These are phyloP conservation scores for Candida easanensis DNA, from an alignment of 805 yeast species.

Conservation along the genomic window DNA sequence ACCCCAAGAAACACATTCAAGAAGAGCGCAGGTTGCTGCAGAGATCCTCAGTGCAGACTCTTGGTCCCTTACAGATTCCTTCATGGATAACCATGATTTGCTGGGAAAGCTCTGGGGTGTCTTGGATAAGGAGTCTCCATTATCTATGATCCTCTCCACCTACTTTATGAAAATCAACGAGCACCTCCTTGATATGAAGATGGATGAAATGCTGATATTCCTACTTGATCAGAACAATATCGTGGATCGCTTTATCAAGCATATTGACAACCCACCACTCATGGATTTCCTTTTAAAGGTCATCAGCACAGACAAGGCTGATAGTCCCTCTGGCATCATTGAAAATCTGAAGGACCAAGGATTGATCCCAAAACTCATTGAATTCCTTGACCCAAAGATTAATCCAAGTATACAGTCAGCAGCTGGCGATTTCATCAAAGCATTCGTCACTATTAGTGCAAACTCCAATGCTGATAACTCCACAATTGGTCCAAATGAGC, in stretches of 20 bases:
- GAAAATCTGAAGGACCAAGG: slow-evolving; percentile 70
- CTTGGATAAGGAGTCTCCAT: slow-evolving; percentile 62
- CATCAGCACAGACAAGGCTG: slow-evolving; percentile 90
- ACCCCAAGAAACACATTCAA: slow-evolving; percentile 34
- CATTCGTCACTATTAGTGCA: slow-evolving; percentile 90
- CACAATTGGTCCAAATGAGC: slow-evolving; percentile 92
- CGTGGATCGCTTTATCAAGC: slow-evolving; percentile 77
- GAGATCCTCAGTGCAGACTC: slow-evolving; percentile 90
- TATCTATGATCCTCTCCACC: slow-evolving; percentile 75
- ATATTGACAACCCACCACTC: slow-evolving; percentile 88
- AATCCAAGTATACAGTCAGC: slow-evolving; percentile 82
- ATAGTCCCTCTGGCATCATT: slow-evolving; percentile 82
- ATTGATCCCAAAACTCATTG: slow-evolving; percentile 69
- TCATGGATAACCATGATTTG: slow-evolving; percentile 69
- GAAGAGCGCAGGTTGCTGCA: slow-evolving; percentile 70
- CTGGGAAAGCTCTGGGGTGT: slow-evolving; percentile 77
- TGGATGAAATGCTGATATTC: slow-evolving; percentile 72
- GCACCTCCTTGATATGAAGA: slow-evolving; percentile 83
- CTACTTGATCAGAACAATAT: slow-evolving; percentile 64
- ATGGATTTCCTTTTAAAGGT: slow-evolving; percentile 91
- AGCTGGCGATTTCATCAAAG: slow-evolving; percentile 92
- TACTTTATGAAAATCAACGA: slow-evolving; percentile 91
- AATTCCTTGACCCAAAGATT: slow-evolving; percentile 64
- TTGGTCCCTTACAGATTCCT: slow-evolving; percentile 89
- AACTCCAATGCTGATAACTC: slow-evolving; percentile 86